Evolutionary conservation across 768 basidiomycete genomes (phyloP).

Genomic region (Pleurotus ostreatus): DNA sequence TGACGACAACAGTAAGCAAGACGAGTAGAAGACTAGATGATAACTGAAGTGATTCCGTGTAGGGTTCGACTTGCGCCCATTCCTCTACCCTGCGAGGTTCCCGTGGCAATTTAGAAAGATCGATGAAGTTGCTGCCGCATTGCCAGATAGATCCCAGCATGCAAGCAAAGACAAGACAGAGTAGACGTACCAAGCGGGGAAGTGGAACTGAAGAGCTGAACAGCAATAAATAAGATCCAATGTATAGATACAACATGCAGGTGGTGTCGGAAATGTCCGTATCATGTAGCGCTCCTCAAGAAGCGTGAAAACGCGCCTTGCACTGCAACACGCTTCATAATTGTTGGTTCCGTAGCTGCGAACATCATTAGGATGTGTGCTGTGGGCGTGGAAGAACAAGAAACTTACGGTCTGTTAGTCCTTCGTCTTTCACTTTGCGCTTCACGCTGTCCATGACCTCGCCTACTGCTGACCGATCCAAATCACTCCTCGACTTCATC

Average conservation of each 20-base stretch:
- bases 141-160: conserved; percentile 64
- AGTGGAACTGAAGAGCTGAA: conserved; percentile 3
- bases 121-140: conserved; percentile 71
- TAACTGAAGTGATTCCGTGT: neutral
- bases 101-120: conserved; percentile 98
- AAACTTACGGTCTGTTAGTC: conserved; percentile 72
- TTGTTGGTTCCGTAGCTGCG: conserved; percentile 75
- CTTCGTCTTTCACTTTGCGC: conserved; percentile 90
- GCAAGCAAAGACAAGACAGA: conserved; percentile 46
- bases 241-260: conserved; percentile 17
- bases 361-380: conserved; percentile 11
- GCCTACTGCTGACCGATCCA: conserved; percentile 81
- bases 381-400: neutral
- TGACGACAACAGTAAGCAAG: conserved; percentile 82
- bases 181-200: conserved; percentile 16
- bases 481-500: conserved; percentile 85
- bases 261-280: conserved; percentile 4
- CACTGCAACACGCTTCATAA: conserved; percentile 87
- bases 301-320: conserved; percentile 75
- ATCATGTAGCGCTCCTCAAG: conserved; percentile 43
- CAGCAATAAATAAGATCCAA: conserved; percentile 14
- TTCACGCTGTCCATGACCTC: conserved; percentile 95
- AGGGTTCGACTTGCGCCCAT: conserved; percentile 96
- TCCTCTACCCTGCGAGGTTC: conserved; percentile 93
- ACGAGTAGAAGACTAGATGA: neutral